phyloP scores from a whole-genome alignment of 495 filamentous ascomycete genomes.

The Talaromyces ruber region DNA sequence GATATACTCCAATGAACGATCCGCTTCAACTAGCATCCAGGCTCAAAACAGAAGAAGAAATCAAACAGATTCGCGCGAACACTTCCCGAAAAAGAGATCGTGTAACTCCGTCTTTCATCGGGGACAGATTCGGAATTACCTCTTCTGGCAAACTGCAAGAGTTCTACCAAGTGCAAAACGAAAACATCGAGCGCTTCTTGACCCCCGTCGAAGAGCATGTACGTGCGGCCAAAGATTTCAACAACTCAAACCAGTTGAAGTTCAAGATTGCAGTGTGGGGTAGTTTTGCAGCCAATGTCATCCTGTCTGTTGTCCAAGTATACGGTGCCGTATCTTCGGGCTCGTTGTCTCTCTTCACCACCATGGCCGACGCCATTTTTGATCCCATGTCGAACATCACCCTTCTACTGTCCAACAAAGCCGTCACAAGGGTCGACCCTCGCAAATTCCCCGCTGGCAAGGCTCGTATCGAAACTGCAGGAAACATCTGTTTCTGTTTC shows the following conservation, averaged over 20 bases:
- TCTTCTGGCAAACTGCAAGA: slow-evolving; percentile 59
- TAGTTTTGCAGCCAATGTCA: slow-evolving; percentile 77
- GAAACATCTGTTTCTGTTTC: slow-evolving; percentile 96
- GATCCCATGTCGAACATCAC: slow-evolving; percentile 89
- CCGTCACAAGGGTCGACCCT: slow-evolving; percentile 82
- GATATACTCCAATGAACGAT: slow-evolving; percentile 57
- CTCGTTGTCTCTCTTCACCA: slow-evolving; percentile 92
- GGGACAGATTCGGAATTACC: slow-evolving; percentile 20
- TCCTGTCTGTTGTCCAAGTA: slow-evolving; percentile 71
- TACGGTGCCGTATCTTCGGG: slow-evolving; percentile 82
- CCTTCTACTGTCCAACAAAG: slow-evolving; percentile 79
- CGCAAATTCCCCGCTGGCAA: slow-evolving; percentile 88
- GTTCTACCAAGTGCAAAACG: slow-evolving; percentile 90
- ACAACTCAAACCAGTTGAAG: slow-evolving; percentile 71
- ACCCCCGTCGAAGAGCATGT: slow-evolving; percentile 91
- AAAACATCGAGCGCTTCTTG: slow-evolving; percentile 83
- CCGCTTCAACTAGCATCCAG: slow-evolving; percentile 73
- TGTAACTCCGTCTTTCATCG: slow-evolving; percentile 32
- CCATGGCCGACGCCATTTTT: slow-evolving; percentile 95
- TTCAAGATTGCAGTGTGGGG: slow-evolving; percentile 85
- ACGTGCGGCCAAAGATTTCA: slow-evolving; percentile 68
- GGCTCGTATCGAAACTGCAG: slow-evolving; percentile 88
- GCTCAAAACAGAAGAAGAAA: slow-evolving; percentile 70
- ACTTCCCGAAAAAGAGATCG: slow-evolving; percentile 67
- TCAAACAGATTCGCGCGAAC: slow-evolving; percentile 74